Conservation (phyloP, 1,139 yeast genomes). For the Eremothecium coryli region DNA sequence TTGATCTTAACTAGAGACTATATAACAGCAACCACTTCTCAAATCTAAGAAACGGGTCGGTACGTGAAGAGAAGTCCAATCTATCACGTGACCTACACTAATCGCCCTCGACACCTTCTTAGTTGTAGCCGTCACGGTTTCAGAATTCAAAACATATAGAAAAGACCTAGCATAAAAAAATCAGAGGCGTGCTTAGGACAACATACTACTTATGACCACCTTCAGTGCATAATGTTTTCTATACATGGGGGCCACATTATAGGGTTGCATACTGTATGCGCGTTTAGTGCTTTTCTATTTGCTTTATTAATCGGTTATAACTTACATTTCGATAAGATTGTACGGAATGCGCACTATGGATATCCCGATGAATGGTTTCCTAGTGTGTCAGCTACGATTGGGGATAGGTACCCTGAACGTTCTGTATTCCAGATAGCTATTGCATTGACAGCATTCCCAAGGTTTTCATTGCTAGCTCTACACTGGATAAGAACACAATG, state of each 20-base stretch:
- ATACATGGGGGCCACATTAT: conserved; percentile 58
- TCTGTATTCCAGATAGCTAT: conserved; percentile 80
- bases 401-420: conserved; percentile 93
- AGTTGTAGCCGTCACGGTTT: too few relatives aligned
- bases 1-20: too few relatives aligned
- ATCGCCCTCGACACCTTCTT: too few relatives aligned
- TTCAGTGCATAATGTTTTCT: conserved; percentile 20
- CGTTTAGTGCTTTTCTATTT: conserved; percentile 60
- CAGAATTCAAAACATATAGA: too few relatives aligned
- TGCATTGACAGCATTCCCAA: conserved; percentile 73
- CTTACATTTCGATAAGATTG: conserved; percentile 79
- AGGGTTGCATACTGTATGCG: conserved; percentile 60
- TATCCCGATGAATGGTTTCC: conserved; percentile 99
- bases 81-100: too few relatives aligned
- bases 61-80: too few relatives aligned
- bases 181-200: too few relatives aligned
- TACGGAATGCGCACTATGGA: conserved; percentile 73
- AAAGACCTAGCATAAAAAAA: too few relatives aligned
- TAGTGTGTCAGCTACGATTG: conserved; percentile 91
- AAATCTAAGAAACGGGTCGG: too few relatives aligned
- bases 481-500: conserved; percentile 38
- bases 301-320: conserved; percentile 66
- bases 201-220: too few relatives aligned
- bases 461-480: conserved; percentile 63
- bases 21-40: too few relatives aligned